These are phyloP conservation scores for Leccinum olivaceopallidum DNA, from an alignment of 768 basidiomycete species.

Conservation along the genomic window DNA sequence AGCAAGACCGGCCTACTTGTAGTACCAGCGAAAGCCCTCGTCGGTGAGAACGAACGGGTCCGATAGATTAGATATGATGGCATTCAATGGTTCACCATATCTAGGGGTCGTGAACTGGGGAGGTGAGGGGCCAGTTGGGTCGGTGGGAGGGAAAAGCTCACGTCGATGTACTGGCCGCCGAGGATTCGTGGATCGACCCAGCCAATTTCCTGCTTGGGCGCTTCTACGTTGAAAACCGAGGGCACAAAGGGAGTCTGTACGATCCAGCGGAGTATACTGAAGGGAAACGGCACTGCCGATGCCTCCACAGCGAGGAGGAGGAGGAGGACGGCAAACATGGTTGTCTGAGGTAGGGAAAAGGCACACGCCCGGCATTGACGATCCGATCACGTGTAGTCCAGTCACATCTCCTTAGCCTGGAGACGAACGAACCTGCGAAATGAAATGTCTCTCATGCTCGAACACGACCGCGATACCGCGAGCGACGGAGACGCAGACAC, in stretches of 20 bases:
- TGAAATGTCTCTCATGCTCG: conserved; percentile 1
- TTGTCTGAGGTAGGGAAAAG: too few species aligned
- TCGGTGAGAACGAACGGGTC: conserved; percentile 83
- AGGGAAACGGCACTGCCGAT: conserved; percentile 18
- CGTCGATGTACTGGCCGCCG: conserved; percentile 78
- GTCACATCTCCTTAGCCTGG: background rate
- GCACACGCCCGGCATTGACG: too few species aligned
- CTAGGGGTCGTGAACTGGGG: conserved; percentile 61
- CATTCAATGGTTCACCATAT: conserved; percentile 81
- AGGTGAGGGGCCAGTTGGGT: background rate
- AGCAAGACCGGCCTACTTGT: conserved; percentile 46
- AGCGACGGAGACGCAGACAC: conserved; percentile 70
- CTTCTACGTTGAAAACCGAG: conserved; percentile 1
- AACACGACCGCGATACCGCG: conserved; percentile 31
- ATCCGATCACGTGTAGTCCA: conserved; percentile 20
- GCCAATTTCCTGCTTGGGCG: conserved; percentile 35
- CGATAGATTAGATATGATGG: conserved; percentile 76
- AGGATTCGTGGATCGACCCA: conserved; percentile 70
- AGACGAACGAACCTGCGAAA: background rate
- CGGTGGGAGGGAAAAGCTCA: conserved; percentile 35
- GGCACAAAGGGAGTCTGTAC: conserved; percentile 12
- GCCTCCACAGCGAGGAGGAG: conserved; percentile 15
- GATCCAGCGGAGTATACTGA: conserved; percentile 4
- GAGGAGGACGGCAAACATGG: too few species aligned
- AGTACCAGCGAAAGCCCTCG: conserved; percentile 64